Conservation (phyloP, 345 rosid genomes). For the Physaria fendleri region DNA sequence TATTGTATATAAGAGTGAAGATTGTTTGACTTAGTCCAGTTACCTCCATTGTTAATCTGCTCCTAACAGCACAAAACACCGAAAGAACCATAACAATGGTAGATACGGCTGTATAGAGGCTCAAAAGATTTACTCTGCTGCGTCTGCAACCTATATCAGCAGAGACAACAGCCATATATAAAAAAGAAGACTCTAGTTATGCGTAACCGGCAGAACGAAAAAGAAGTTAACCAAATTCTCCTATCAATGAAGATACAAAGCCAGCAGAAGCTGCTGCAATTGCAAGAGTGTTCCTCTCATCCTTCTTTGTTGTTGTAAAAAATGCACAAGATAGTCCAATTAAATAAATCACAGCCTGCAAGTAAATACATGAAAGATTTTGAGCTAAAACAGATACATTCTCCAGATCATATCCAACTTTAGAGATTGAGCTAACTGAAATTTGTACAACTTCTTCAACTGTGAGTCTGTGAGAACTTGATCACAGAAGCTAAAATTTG, state of each 20-base stretch:
- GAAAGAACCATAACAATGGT: conserved; percentile 34
- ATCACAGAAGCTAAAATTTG: neutral
- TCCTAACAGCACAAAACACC: conserved; percentile 31
- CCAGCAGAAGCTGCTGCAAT: conserved; percentile 39
- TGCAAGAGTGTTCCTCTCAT: conserved; percentile 21
- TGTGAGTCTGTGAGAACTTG: neutral
- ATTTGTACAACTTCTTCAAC: neutral
- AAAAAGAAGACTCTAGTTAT: neutral
- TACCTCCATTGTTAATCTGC: conserved; percentile 43
- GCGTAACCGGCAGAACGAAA: neutral
- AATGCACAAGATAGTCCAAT: conserved; percentile 30
- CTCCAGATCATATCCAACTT: neutral
- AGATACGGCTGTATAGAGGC: conserved; percentile 37
- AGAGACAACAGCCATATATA: neutral
- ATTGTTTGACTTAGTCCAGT: neutral
- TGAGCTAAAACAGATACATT: neutral
- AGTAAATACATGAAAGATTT: neutral
- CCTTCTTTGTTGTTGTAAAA: conserved; percentile 20
- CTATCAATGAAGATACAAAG: conserved; percentile 40
- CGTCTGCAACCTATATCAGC: conserved; percentile 49
- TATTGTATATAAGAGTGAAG: neutral
- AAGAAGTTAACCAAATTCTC: conserved; percentile 48
- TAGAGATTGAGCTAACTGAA: neutral
- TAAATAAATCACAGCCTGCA: conserved; percentile 43
- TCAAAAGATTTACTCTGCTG: conserved; percentile 45